A percentile compares a stretch with the other conserved stretches of the same genome.
phyloP scores from a whole-genome alignment of 129 eudicot genomes.

The Logfia minima region DNA sequence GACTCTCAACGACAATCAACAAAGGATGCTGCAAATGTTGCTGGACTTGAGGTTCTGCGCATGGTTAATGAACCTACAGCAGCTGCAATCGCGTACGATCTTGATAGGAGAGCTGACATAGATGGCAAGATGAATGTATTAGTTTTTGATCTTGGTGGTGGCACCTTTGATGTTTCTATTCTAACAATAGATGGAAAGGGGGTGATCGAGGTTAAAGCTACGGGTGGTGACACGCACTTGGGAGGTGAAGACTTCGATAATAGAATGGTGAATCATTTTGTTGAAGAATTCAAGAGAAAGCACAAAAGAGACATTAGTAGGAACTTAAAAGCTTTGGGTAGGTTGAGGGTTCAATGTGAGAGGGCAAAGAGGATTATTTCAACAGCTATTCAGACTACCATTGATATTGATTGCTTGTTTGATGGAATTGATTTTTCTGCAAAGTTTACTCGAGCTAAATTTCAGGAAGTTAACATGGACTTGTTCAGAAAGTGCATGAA shows the following conservation, averaged over 20 bases:
- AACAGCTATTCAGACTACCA: conserved; percentile 13
- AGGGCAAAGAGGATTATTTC: conserved; percentile 34
- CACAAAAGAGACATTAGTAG: conserved; percentile 27
- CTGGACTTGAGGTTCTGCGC: conserved; percentile 41
- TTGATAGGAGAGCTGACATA: conserved; percentile 20
- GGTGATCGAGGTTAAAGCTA: conserved; percentile 25
- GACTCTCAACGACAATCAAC: conserved; percentile 48
- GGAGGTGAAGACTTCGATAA: conserved; percentile 35
- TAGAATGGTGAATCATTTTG: conserved; percentile 27
- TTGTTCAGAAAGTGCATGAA: conserved; percentile 16
- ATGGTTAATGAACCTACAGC: conserved; percentile 38
- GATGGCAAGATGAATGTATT: conserved; percentile 34
- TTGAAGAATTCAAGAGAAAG: conserved; percentile 26
- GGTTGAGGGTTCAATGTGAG: conserved; percentile 38
- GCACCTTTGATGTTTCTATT: conserved; percentile 37
- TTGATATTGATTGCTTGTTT: conserved; percentile 27
- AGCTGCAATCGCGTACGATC: conserved; percentile 35
- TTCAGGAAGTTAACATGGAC: conserved; percentile 26
- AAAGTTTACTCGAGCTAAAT: conserved; percentile 24
- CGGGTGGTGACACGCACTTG: conserved; percentile 37
- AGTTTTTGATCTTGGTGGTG: conserved; percentile 38
- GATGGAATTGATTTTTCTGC: conserved; percentile 25
- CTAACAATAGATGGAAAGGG: conserved; percentile 26
- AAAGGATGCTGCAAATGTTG: conserved; percentile 42
- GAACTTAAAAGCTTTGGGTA: conserved; percentile 30